Evolutionary conservation across 2,329 filamentous ascomycete genomes (phyloP), one percentile per base, ranked within the genome.

Genomic region (Gyromitra esculenta): DNA sequence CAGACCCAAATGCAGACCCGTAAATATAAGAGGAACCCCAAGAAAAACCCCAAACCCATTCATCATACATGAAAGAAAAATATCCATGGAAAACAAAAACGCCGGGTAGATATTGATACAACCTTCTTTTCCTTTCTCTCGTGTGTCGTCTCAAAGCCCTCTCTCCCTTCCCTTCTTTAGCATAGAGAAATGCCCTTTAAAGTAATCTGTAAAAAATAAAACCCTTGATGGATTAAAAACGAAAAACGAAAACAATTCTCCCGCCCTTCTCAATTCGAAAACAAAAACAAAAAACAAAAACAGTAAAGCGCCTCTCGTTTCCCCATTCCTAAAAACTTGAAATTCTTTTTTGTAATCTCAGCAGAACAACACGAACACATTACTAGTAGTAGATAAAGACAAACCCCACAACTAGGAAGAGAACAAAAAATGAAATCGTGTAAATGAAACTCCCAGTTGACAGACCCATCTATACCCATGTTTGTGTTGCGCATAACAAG

Each of bases 391-490:
- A 78, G 62, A 70, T 71, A 76, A 76, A 77, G 68, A 73, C 63
- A 76, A 70, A 73, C 75, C 72, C 67, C 72, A 77, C 62, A 75
- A 77, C 69, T 69, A 74, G 75, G 75, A 73, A 75, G 75, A 70
- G 67, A 65, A 77, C 56, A 68, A 74, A 63, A 69, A 75, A 75
- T 70, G 72, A 77, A 74, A 77, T 75, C 62, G 64, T 74, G 63
- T 76, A 73, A 70, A 75, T 74, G 71, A 77, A 78, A 70, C 75
- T 69, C 68, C 75, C 67, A 77, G 74, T 69, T 78, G 74, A 68
- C 62, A 78, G 77, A 74, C 72, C 75, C 74, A 69, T 78, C 77
- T 77, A 75, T 71, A 79, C 75, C 73, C 74, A 76, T 70, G 64
- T 71, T 76, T 76, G 69, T 73, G 73, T 72, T 67, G 69, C 43